Evolutionary conservation across 2,329 filamentous ascomycete genomes (phyloP), one percentile per base, ranked within the genome.

Genomic region (Stromatinia cepivora): DNA sequence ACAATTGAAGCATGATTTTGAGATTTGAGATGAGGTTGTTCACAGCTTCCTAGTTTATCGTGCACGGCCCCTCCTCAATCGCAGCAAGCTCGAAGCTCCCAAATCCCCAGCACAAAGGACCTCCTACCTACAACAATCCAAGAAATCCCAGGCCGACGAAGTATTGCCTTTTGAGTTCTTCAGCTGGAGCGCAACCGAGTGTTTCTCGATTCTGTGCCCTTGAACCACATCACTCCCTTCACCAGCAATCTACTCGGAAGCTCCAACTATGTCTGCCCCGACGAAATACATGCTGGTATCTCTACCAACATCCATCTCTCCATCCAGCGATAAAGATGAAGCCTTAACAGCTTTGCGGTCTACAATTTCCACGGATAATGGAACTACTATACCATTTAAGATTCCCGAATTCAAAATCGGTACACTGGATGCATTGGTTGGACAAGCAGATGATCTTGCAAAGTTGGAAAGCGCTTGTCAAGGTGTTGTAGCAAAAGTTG

Each of bases 401-500:
- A 91, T 98, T 72, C 95, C 95, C 28, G 90, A 93, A 73, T 97
- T 99, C 86, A 99, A 98, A 84, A 97, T 99, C 79, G 95, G 95
- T 70, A 97, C 95, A 0, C 86, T 99, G 50, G 95, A 99, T 82
- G 93, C 92, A 52, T 85, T 99, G 70, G 93, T 99, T 57, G 92
- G 97, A 82, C 94, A 99, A 81, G 95, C 95, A 69, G 95, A 99
- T 78, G 95, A 98, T 78, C 84, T 99, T 67, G 86, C 90, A 70
- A 98, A 97, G 87, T 88, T 98, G 65, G 92, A 96, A 74, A 80
- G 85, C 48, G 86, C 87, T 48, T 97, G 93, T 79, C 88, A 94
- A 80, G 87, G 85, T 66, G 92, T 97, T 9, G 94, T 97, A 52
- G 86, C 85, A 75, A 98, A 97, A 82, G 92, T 98, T 50, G 76